phyloP scores from a whole-genome alignment of 495 filamentous ascomycete genomes.

The Penicillium ucsense region DNA sequence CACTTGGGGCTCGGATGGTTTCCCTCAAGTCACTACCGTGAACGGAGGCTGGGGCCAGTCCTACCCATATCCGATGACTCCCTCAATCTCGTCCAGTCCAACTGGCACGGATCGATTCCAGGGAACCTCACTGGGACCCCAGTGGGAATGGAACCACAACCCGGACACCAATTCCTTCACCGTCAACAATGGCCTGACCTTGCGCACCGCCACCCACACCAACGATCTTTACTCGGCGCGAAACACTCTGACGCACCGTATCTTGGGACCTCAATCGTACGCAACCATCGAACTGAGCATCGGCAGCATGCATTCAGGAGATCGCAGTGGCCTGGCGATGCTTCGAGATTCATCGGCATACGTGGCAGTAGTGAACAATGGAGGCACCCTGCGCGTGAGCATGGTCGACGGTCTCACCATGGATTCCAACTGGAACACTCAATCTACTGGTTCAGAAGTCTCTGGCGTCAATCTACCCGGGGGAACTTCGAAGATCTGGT shows the following conservation, averaged over 20 bases:
- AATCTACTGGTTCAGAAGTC: slow-evolving; percentile 25
- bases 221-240: slow-evolving; percentile 41
- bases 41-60: slow-evolving; percentile 34
- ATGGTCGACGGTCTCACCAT: slow-evolving; percentile 12
- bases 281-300: slow-evolving; percentile 41
- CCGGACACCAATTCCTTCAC: slow-evolving; percentile 31
- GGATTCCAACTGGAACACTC: slow-evolving; percentile 31
- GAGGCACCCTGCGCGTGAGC: slow-evolving; percentile 10
- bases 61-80: slow-evolving; percentile 27
- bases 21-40: slow-evolving; percentile 27
- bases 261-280: slow-evolving; percentile 33
- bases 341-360: slow-evolving; percentile 44
- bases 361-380: slow-evolving; percentile 34
- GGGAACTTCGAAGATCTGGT: slow-evolving; percentile 21
- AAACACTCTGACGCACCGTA: slow-evolving; percentile 49
- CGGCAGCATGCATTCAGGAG: slow-evolving; percentile 38
- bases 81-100: background rate
- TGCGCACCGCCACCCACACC: slow-evolving; percentile 44
- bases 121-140: slow-evolving; percentile 21
- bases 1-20: slow-evolving; percentile 40
- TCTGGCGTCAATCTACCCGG: slow-evolving; percentile 16
- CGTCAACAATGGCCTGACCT: slow-evolving; percentile 23
- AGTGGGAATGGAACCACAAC: slow-evolving; percentile 58
- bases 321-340: slow-evolving; percentile 38
- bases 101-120: slow-evolving; percentile 35